Percentiles rank a stretch among this genome's conserved stretches.
Conservation (phyloP, 164 flowering plant genomes). For the Magnolia sinica region DNA sequence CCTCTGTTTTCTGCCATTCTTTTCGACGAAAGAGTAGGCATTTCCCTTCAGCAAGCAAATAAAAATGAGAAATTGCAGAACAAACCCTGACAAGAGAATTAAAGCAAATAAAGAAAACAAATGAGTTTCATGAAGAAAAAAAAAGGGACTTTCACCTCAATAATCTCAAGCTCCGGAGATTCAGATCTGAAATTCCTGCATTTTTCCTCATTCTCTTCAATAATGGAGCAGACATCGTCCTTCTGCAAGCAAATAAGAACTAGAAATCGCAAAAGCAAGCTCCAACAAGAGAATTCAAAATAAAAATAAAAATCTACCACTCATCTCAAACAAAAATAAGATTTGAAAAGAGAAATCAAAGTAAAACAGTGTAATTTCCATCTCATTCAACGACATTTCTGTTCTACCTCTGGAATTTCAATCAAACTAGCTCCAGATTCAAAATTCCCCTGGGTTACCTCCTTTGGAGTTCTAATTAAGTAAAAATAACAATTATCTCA, state of each 20-base stretch:
- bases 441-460: not conserved
- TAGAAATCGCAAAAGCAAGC: not conserved
- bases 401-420: slow-evolving; percentile 11
- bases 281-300: not conserved
- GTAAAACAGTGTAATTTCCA: not conserved
- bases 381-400: not conserved
- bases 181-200: not conserved
- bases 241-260: not conserved
- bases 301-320: not conserved
- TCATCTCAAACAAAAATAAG: not conserved
- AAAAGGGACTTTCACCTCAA: not conserved
- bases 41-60: slow-evolving; percentile 1
- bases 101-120: not conserved
- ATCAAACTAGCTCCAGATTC: not conserved
- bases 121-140: not conserved
- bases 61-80: not conserved
- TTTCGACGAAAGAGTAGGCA: too few relatives aligned
- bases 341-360: not conserved
- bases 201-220: not conserved
- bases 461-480: not conserved
- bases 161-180: not conserved
- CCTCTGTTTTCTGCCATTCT: not conserved
- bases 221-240: not conserved
- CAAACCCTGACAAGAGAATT: not conserved
- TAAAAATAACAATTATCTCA: not conserved